Evolutionary conservation across 148 eudicot species (phyloP), one percentile per base, ranked within the genome.

Genomic region (Rhododendron griersonianum): DNA sequence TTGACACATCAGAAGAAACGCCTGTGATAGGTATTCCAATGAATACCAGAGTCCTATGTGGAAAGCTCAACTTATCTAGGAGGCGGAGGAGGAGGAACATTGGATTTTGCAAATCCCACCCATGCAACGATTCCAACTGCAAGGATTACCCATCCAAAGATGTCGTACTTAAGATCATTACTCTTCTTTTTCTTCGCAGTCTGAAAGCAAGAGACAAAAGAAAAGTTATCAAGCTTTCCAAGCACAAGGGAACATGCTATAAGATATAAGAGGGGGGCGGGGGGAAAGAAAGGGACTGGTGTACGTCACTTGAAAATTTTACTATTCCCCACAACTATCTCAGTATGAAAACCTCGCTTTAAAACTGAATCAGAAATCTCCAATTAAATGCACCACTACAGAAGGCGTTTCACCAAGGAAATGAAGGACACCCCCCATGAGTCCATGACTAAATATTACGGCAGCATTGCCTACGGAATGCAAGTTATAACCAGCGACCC

Each of bases 81-180:
- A 50, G 96, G 96, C 13, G 95, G 96, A 30, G 94, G 95, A 45
- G 98, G 95, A 63, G 98, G 95, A 21, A 92, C 89, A 76, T 91
- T 85, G 86, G 93, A 93, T 89, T 94, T 95, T 9, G 98, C 91
- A 87, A 91, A 92, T 61, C 98, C 98, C 9, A 94, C 87, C 98
- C 96, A 93, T 19, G 90, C 95, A 50, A 95, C 93, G 35, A 97
- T 86, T 76, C 95, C 98, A 84, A 92, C 93, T 0, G 94, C 98
- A 81, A 96, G 98, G 77, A 95, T 92, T 35, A 92, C 73, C 94
- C 94, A 92, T 21, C 94, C 95, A 77, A 89, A 84, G 14, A 92
- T 87, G 82, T 92, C 95, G 48, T 92, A 92, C 87, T 89, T 93
- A 23, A 93, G 91, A 88, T 93, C 95, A 79, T 81, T 87, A 71